phyloP scores from a whole-genome alignment of 805 yeast genomes.

The Candida maris region DNA sequence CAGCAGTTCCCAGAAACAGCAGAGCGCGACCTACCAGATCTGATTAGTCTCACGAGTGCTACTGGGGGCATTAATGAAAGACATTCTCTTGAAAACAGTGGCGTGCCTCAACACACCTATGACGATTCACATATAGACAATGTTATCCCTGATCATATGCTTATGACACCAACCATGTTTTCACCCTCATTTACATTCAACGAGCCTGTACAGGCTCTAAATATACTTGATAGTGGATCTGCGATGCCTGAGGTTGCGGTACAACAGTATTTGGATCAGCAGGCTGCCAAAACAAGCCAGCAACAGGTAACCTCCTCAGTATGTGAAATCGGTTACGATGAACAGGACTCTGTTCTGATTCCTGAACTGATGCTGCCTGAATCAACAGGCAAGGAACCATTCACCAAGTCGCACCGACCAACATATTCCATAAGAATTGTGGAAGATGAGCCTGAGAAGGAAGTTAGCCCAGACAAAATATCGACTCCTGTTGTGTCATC shows the following conservation, averaged over 20 bases:
- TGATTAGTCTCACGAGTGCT: conserved; percentile 30
- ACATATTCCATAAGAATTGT: conserved; percentile 27
- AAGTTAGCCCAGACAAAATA: conserved; percentile 4
- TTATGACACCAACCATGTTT: conserved; percentile 28
- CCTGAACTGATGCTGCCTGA: conserved; percentile 1
- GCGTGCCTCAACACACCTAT: not conserved
- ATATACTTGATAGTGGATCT: conserved; percentile 16
- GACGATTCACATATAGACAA: not conserved
- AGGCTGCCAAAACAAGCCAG: not conserved
- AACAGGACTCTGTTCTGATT: conserved; percentile 15
- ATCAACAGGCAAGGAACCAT: not conserved
- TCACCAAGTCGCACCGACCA: conserved; percentile 6
- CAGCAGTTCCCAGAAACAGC: conserved; percentile 3
- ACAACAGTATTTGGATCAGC: conserved; percentile 3
- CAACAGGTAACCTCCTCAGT: not conserved
- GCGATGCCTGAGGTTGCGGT: conserved; percentile 12
- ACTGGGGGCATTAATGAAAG: conserved; percentile 8
- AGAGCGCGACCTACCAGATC: conserved; percentile 20
- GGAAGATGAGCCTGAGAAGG: conserved; percentile 12
- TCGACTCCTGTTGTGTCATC: conserved; percentile 2
- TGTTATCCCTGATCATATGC: conserved; percentile 2
- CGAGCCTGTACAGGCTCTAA: conserved; percentile 25
- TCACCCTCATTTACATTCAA: conserved; percentile 29
- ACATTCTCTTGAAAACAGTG: too few species aligned
- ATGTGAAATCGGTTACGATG: conserved; percentile 29